phyloP scores from a whole-genome alignment of 495 filamentous ascomycete species.

The Parmelia sp. region DNA sequence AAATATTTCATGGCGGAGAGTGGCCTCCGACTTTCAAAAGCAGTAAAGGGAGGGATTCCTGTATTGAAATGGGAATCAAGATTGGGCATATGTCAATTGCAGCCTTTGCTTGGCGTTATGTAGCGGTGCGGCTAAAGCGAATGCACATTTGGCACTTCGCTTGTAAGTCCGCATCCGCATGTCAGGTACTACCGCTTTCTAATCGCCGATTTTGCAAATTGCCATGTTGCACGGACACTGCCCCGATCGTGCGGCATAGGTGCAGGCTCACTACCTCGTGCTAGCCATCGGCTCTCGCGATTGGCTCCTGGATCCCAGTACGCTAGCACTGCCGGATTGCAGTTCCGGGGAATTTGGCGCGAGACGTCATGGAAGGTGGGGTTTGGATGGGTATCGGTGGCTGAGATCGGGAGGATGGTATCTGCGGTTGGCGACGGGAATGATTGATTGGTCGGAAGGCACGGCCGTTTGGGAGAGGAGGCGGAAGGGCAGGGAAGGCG shows the following conservation, averaged over 20 bases:
- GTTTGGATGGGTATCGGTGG: too few species aligned
- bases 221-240: neutral
- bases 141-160: neutral
- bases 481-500: too few species aligned
- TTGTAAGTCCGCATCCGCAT: neutral
- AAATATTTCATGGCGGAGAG: neutral
- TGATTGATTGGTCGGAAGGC: too few species aligned
- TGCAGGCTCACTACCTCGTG: neutral
- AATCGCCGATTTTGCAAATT: neutral
- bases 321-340: neutral
- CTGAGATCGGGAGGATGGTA: too few species aligned
- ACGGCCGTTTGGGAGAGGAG: too few species aligned
- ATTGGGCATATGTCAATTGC: neutral
- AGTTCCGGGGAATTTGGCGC: neutral
- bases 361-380: neutral
- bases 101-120: neutral
- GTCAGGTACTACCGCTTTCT: neutral
- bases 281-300: neutral
- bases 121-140: neutral
- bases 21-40: neutral
- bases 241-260: neutral
- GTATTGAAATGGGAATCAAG: neutral
- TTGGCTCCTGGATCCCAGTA: neutral
- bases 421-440: too few species aligned
- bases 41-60: neutral